Evolutionary conservation across 176 grass and related monocot species (phyloP).

Genomic region (maize (Zea mays)): Zm-B73-REFERENCE-NAM-5.0 NC_050097.1:2826001-2826500

Average conservation of each 20-base stretch:
- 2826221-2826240: conserved; percentile 54
- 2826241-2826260: conserved; percentile 85
- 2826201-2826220: neutral
- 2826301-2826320: conserved; percentile 86
- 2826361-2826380: neutral
- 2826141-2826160: no score
- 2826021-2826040: conserved; percentile 24
- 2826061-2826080: neutral
- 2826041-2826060: neutral
- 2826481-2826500: conserved; percentile 57
- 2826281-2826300: conserved; percentile 80
- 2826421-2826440: neutral
- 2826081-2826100: neutral
- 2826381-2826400: neutral
- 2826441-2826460: conserved; percentile 7
- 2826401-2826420: neutral
- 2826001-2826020: conserved; percentile 98
- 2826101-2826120: neutral
- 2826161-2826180: neutral
- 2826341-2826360: neutral
- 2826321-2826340: conserved; percentile 45
- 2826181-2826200: neutral
- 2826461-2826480: conserved; percentile 5
- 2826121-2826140: no score
- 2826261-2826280: conserved; percentile 86